Evolutionary conservation across 331 rosid species (phyloP), one percentile per base, ranked within the genome.

Genomic region (Ulmus americana): DNA sequence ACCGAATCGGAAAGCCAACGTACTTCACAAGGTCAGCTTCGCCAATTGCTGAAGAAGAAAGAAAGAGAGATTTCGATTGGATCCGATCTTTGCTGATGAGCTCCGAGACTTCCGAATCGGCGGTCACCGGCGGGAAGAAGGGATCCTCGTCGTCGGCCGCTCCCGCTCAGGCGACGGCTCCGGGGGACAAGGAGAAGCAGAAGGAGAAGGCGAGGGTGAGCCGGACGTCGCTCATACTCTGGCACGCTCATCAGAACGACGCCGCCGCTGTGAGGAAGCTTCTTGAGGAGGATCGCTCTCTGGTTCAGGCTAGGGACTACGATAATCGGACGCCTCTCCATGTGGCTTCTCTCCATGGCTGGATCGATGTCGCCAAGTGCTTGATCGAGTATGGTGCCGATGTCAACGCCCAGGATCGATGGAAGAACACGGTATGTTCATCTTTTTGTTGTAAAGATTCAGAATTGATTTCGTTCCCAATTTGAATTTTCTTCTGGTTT

Each of bases 211-310:
- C 91, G 16, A 71, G 96, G 69, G 96, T 87, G 72, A 94, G 89
- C 62, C 82, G 96, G 14, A 90, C 97, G 22, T 94, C 99, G 22
- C 74, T 84, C 67, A 94, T 94, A 12, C 80, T 94, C 61, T 90
- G 99, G 99, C 99, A 94, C 76, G 97, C 99, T 5, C 99, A 94
- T 56, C 96, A 94, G 60, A 94, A 87, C 82, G 99, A 94, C 78
- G 74, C 81, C 75, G 72, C 55, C 7, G 84, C 99, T 0, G 99
- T 94, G 59, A 86, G 96, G 10, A 94, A 90, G 85, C 97, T 94
- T 18, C 87, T 94, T 1, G 92, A 90, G 61, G 99, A 94, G 77
- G 99, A 94, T 74, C 90, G 70, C 5, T 64, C 91, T 20, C 90
- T 90, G 8, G 96, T 94, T 15, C 83, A 75, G 39, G 99, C 95